phyloP scores from a whole-genome alignment of 164 flowering plant species.

The Tetracentron sinense region DNA sequence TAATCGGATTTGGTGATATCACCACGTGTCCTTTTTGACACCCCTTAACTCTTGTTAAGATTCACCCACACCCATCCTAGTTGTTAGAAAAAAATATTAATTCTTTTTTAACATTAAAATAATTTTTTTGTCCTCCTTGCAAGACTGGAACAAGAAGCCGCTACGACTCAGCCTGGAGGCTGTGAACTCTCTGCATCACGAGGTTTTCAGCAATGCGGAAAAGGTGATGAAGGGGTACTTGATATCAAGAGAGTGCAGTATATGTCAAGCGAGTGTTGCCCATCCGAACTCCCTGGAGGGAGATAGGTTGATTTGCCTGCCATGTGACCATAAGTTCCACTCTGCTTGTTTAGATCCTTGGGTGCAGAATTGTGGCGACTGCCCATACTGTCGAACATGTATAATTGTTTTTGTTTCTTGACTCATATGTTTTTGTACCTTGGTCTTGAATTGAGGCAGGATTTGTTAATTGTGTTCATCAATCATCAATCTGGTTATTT shows the following conservation, averaged over 20 bases:
- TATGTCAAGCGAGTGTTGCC: too few relatives aligned
- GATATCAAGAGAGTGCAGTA: slow-evolving; percentile 42
- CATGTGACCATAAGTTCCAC: slow-evolving; percentile 73
- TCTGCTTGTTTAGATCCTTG: slow-evolving; percentile 62
- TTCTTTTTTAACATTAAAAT: too few relatives aligned
- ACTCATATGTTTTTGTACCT: slow-evolving; percentile 1
- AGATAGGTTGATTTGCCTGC: slow-evolving; percentile 49
- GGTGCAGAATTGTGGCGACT: slow-evolving; percentile 72
- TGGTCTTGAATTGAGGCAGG: too few relatives aligned
- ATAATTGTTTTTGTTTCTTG: slow-evolving; percentile 27
- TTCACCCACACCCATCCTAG: too few relatives aligned
- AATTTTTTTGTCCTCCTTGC: slow-evolving; percentile 7
- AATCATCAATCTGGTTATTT: too few relatives aligned
- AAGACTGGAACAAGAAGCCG: slow-evolving; percentile 36
- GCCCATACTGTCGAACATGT: slow-evolving; percentile 70
- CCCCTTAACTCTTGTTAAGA: too few relatives aligned
- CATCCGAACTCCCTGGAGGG: slow-evolving; percentile 53
- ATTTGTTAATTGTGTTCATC: too few relatives aligned
- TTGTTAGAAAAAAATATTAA: too few relatives aligned
- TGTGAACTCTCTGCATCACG: slow-evolving; percentile 32
- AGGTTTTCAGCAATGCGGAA: slow-evolving; percentile 29
- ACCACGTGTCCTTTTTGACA: too few relatives aligned
- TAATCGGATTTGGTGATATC: too few relatives aligned
- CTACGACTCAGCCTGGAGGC: slow-evolving; percentile 59
- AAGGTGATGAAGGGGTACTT: slow-evolving; percentile 9